Conservation (phyloP, 148 eudicot genomes). For the Amaranthus cruentus region DNA sequence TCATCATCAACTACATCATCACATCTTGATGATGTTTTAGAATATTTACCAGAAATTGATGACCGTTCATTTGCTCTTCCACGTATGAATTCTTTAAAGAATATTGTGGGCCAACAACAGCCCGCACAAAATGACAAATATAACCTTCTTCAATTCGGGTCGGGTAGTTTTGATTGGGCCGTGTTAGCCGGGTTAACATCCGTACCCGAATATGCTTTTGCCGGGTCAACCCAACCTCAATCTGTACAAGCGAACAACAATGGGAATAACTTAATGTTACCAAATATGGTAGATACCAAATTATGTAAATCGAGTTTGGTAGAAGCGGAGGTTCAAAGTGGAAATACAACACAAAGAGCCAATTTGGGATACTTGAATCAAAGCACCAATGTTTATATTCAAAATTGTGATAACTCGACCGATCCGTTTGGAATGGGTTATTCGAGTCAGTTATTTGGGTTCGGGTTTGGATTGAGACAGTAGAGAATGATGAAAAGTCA, state of each 20-base stretch:
- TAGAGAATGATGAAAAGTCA: neutral
- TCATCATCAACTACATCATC: constrained; percentile 47
- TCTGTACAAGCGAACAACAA: constrained; percentile 16
- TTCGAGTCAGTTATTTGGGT: constrained; percentile 25
- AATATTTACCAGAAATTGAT: constrained; percentile 48
- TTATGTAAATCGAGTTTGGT: constrained; percentile 3
- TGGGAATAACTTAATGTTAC: constrained; percentile 27
- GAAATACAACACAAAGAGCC: constrained; percentile 29
- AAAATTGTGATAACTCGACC: constrained; percentile 10
- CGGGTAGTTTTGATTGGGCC: constrained; percentile 57
- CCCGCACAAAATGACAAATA: constrained; percentile 29
- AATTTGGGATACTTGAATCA: constrained; percentile 22
- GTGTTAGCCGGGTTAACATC: constrained; percentile 37
- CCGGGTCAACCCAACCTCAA: constrained; percentile 28
- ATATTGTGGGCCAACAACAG: constrained; percentile 8
- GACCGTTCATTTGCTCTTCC: constrained; percentile 34
- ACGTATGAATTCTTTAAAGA: constrained; percentile 38
- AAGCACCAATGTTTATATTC: constrained; percentile 22
- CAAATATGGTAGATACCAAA: constrained; percentile 8
- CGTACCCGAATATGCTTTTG: constrained; percentile 24
- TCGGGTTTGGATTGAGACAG: constrained; percentile 23
- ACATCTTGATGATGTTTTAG: constrained; percentile 56
- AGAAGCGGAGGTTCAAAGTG: constrained; percentile 64
- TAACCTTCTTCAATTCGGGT: constrained; percentile 37
- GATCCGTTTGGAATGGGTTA: constrained; percentile 40